Evolutionary conservation across 108 stramenopile genomes (phyloP), one percentile per base, ranked within the genome.

Genomic region (Skeletonema grethae): DNA sequence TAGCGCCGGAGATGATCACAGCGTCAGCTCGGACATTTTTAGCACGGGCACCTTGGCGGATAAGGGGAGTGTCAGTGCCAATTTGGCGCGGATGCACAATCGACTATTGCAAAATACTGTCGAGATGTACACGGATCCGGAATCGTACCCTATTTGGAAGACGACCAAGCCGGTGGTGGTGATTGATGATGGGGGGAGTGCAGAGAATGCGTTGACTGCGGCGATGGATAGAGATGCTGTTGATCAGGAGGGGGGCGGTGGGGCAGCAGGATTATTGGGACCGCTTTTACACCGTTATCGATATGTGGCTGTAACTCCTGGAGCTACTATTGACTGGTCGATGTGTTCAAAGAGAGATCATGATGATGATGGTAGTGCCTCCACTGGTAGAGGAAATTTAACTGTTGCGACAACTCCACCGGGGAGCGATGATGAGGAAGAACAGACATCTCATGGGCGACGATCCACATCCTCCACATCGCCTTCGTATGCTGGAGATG

Each of bases 131-230:
- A 96, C 95, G 13, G 86, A 88, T 10, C 95, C 95, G 10, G 91
- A 93, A 35, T 74, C 65, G n/a, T 96, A 96, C 81, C 95, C 95
- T 20, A 45, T 91, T 4, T 96, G 95, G 95, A 85, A 73, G 73
- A 96, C 95, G 28, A 68, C 45, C 24, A 61, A 69, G 59, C 95
- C 95, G 22, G 93, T 94, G 36, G 88, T 94, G 7, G 75, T 92
- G 16, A 86, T 92, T 8, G 84, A 75, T 53, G 75, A 81, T 11
- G 79, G 78, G 22, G 50, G 63, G 18, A 7, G 9, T 53, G 10
- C 11, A 25, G 64, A 24, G 45, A 28, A 45, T 16, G 48, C 24
- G 24, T 57, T 86, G 72, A 77, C 75, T 60, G 60, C 60, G 10
- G 77, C 77, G 10, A 29, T 50, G 41, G 31, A 53, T 0, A 41